Percentiles rank a stretch among this genome's conserved stretches.
These are phyloP conservation scores for Neofusicoccum parvum DNA, from an alignment of 2,329 filamentous ascomycete species.

Conservation along the genomic window DNA sequence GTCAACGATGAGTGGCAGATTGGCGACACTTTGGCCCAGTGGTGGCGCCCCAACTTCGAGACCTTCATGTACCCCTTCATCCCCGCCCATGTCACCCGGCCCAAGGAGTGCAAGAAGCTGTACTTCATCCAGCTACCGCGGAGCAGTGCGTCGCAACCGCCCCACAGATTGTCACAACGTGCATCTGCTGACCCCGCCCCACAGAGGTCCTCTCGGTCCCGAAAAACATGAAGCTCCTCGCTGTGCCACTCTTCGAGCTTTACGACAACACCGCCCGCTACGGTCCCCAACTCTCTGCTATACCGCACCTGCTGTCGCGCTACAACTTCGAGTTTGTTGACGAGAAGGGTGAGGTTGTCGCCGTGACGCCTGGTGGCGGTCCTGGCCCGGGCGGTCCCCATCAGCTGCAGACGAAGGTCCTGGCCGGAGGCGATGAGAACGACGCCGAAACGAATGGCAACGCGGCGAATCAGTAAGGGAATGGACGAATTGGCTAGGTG, in stretches of 20 bases:
- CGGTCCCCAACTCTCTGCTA: constrained; percentile 92
- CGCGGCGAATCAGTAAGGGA: neutral
- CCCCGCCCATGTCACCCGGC: constrained; percentile 90
- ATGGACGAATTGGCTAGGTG: neutral
- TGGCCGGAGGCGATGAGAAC: constrained; percentile 31
- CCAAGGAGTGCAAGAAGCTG: constrained; percentile 99
- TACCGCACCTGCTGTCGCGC: constrained; percentile 88
- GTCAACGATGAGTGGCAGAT: constrained; percentile 94
- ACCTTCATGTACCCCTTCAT: constrained; percentile 99
- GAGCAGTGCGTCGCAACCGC: constrained; percentile 66
- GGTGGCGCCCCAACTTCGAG: constrained; percentile 99
- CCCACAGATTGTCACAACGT: too few species aligned
- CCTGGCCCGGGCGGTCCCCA: constrained; percentile 31
- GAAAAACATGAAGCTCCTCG: constrained; percentile 99
- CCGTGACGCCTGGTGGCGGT: constrained; percentile 75
- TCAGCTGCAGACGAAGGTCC: constrained; percentile 35
- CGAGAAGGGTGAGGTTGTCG: constrained; percentile 84
- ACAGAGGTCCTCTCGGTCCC: constrained; percentile 92
- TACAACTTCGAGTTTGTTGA: constrained; percentile 99
- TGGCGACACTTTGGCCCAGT: constrained; percentile 92
- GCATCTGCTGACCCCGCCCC: constrained; percentile 25
- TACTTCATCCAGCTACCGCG: constrained; percentile 95
- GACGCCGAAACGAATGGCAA: constrained; percentile 10
- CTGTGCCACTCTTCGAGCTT: constrained; percentile 93
- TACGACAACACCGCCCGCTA: constrained; percentile 97